Conservation (phyloP, 1,284 basidiomycete species). For the Pisolithus thermaeus region DNA sequence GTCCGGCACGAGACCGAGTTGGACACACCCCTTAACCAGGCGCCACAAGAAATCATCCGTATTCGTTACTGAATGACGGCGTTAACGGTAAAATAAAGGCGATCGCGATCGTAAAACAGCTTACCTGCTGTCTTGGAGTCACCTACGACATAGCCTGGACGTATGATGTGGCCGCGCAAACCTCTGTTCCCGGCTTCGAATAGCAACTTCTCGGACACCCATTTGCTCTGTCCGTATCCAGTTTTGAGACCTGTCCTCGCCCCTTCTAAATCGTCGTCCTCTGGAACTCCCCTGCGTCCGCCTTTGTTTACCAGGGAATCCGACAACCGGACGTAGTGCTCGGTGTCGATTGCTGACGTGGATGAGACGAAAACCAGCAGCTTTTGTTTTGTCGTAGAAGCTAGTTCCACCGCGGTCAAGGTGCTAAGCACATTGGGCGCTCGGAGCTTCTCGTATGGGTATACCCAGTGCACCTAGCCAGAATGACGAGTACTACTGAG, state of each 20-base stretch:
- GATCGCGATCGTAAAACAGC: constrained; percentile 18
- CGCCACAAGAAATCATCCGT: constrained; percentile 99
- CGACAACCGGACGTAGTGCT: constrained; percentile 85
- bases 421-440: constrained; percentile 91
- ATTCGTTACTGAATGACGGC: constrained; percentile 70
- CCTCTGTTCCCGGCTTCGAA: constrained; percentile 89
- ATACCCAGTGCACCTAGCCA: constrained; percentile 93
- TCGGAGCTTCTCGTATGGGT: constrained; percentile 92
- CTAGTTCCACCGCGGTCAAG: constrained; percentile 77
- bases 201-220: constrained; percentile 95
- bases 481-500: constrained; percentile 1
- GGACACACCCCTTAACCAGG: constrained; percentile 95
- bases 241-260: constrained; percentile 74
- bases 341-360: constrained; percentile 89
- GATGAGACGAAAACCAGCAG: constrained; percentile 89
- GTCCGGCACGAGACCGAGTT: constrained; percentile 92
- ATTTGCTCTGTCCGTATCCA: constrained; percentile 97
- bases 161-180: constrained; percentile 81
- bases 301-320: constrained; percentile 56
- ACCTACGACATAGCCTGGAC: constrained; percentile 96
- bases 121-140: constrained; percentile 82
- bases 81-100: neutral
- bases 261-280: constrained; percentile 89
- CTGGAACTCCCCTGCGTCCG: constrained; percentile 66
- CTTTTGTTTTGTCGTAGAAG: constrained; percentile 73